Base-by-base conservation (phyloP, 306 rosid genomes). In the Cicer arietinum region DNA sequence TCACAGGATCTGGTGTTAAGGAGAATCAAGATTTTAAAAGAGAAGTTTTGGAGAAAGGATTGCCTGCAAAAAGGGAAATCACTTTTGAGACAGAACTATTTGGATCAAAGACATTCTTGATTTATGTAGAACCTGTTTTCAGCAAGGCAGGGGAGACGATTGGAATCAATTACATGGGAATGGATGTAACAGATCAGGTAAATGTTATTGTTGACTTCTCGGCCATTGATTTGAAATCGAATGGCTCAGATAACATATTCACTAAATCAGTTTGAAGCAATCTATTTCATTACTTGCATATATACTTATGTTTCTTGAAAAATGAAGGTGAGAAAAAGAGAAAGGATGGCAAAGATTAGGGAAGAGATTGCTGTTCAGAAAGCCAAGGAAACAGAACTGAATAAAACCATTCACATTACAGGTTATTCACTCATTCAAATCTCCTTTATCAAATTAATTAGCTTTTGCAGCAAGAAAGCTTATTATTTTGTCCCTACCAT, bases 151-250 rank as follows among this genome's bases (percentile, higher is more conserved):
- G 97, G 73, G 94, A 90, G 78, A 94, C 92, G 47, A 84, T 94
- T 75, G 98, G 98, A 71, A 86, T 94, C 81, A 91, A 94, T 22
- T 94, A 94, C 73, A 91, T 94, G 97, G 98, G 97, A 69, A 94
- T 94, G 97, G 98, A 94, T 84, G 88, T 91, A 73, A 88, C 97
- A 35, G 98, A 91, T 83, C 98, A 94, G 97, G 97, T 93, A 82
- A 61, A 69, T 50, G 10, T 18, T 39, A 7, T 10, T 63, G 45
- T 44, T 54, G 4, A 6, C 13, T 46, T 1, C 14, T 30, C 1
- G 37, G 5, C 37, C 37, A 30, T 30, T 30, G 5, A 30, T 30
- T 30, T 30, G 37, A 30, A 30, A 30, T 30, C 37, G 37, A 30
- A 30, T 30, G 37, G 1, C 37, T 30, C 37, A 30, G 37, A 30